A percentile compares a stretch with the other conserved stretches of the same genome.
Evolutionary conservation across 768 basidiomycete genomes (phyloP).

Genomic region (Vararia minispora): DNA sequence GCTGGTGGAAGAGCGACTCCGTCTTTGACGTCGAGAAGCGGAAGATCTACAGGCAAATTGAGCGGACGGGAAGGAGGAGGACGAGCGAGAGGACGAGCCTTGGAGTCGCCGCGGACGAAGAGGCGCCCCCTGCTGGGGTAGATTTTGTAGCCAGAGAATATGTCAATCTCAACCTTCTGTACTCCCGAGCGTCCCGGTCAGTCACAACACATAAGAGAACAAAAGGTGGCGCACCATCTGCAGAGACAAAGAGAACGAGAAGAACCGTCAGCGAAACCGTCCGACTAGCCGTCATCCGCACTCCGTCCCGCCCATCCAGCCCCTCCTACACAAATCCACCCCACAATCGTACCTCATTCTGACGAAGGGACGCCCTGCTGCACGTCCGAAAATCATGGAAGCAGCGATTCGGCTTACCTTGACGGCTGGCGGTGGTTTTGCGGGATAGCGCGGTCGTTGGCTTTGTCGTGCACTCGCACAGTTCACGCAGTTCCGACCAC

Average conservation of each 20-base stretch:
- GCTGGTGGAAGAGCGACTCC: slow-evolving; percentile 93
- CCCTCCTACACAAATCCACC: slow-evolving; percentile 10
- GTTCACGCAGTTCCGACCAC: no score
- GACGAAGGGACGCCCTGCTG: slow-evolving; percentile 2
- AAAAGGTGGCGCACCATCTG: slow-evolving; percentile 16
- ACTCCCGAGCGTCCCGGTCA: slow-evolving; percentile 22
- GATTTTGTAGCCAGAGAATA: slow-evolving; percentile 94
- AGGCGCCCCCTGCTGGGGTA: slow-evolving; percentile 97
- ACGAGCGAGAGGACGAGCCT: slow-evolving; percentile 40
- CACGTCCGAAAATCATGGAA: slow-evolving; percentile 9
- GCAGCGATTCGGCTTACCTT: slow-evolving; percentile 44
- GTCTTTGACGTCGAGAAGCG: slow-evolving; percentile 91
- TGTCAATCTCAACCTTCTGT: slow-evolving; percentile 97
- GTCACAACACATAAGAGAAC: background rate
- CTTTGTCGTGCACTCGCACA: no score
- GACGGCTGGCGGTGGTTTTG: slow-evolving; percentile 30
- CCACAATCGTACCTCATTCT: slow-evolving; percentile 4
- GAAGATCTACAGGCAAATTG: slow-evolving; percentile 55
- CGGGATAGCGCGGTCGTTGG: no score
- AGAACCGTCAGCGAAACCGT: slow-evolving; percentile 5
- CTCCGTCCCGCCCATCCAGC: slow-evolving; percentile 14
- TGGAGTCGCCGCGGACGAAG: slow-evolving; percentile 93
- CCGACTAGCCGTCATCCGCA: slow-evolving; percentile 11
- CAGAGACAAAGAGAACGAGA: slow-evolving; percentile 6
- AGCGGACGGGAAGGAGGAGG: background rate